A percentile compares a stretch with the other conserved stretches of the same genome.
Evolutionary conservation across 257 asterid species (phyloP).

Genomic region (Verbascum thapsus): DNA sequence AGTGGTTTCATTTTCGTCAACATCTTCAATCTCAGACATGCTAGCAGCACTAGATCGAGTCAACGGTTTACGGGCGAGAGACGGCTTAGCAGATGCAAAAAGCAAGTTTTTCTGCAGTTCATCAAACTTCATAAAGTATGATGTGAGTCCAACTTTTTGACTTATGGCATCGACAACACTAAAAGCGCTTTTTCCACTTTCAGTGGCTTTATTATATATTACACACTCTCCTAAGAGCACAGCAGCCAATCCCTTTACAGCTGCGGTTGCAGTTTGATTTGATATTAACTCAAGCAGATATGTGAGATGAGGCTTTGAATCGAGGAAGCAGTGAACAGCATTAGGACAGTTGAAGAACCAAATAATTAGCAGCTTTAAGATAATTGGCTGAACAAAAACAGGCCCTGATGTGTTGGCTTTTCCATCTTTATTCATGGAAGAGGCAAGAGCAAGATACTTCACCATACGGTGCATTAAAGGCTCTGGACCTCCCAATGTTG

Average conservation of each 20-base stretch:
- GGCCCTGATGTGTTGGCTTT: slow-evolving; percentile 46
- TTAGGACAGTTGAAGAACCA: slow-evolving; percentile 86
- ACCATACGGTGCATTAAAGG: slow-evolving; percentile 89
- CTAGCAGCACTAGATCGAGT: slow-evolving; percentile 84
- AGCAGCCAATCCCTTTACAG: slow-evolving; percentile 79
- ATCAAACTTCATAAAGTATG: slow-evolving; percentile 70
- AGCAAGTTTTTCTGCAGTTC: slow-evolving; percentile 73
- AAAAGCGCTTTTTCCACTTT: slow-evolving; percentile 58
- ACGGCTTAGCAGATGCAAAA: slow-evolving; percentile 70
- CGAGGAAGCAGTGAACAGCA: slow-evolving; percentile 85
- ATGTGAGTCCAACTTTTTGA: slow-evolving; percentile 81
- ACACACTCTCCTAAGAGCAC: slow-evolving; percentile 74
- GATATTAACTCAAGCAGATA: slow-evolving; percentile 79
- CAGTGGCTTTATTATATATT: slow-evolving; percentile 55
- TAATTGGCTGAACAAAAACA: slow-evolving; percentile 63
- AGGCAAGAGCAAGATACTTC: slow-evolving; percentile 85
- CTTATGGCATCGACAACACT: slow-evolving; percentile 77
- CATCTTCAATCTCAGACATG: slow-evolving; percentile 83
- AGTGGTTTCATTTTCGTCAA: slow-evolving; percentile 57
- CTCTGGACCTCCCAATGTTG: slow-evolving; percentile 75
- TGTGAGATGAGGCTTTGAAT: slow-evolving; percentile 83
- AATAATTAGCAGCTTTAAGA: slow-evolving; percentile 71
- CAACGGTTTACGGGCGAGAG: slow-evolving; percentile 59
- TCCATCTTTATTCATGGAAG: slow-evolving; percentile 77
- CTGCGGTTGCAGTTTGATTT: slow-evolving; percentile 55